These are phyloP conservation scores for Rhinocladiella mackenziei DNA, from an alignment of 2,329 filamentous ascomycete genomes.

Conservation along the genomic window DNA sequence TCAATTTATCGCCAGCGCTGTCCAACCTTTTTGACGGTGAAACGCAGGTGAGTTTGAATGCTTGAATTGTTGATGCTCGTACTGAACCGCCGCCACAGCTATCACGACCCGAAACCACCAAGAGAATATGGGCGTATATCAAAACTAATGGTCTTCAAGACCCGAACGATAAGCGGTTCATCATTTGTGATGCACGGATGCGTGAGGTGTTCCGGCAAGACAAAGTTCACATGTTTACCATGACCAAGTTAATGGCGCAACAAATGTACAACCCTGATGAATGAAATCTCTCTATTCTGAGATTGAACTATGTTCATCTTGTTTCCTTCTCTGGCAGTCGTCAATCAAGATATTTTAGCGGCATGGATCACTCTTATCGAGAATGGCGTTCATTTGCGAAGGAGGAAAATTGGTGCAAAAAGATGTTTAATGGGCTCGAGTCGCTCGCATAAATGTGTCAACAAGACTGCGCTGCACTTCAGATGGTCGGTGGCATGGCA, in stretches of 20 bases:
- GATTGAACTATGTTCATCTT: slow-evolving; percentile 20
- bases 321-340: background rate
- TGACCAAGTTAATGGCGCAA: slow-evolving; percentile 92
- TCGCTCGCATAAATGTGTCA: no score
- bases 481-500: slow-evolving; percentile 1
- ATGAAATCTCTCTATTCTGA: slow-evolving; percentile 32
- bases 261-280: slow-evolving; percentile 86
- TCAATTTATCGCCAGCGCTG: slow-evolving; percentile 44
- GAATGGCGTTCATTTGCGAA: background rate
- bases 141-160: slow-evolving; percentile 85
- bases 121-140: slow-evolving; percentile 94
- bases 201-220: slow-evolving; percentile 86
- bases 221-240: slow-evolving; percentile 96
- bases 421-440: background rate
- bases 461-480: background rate
- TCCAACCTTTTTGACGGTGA: slow-evolving; percentile 45
- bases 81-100: slow-evolving; percentile 52
- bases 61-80: no score
- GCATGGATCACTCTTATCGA: background rate
- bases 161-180: slow-evolving; percentile 84
- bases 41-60: slow-evolving; percentile 42
- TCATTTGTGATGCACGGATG: slow-evolving; percentile 87
- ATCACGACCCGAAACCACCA: slow-evolving; percentile 90
- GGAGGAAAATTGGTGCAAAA: background rate
- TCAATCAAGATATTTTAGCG: background rate